These are phyloP conservation scores for Aspergillus fumigatus DNA, from an alignment of 2,329 filamentous ascomycete species.

Conservation along the genomic window DNA sequence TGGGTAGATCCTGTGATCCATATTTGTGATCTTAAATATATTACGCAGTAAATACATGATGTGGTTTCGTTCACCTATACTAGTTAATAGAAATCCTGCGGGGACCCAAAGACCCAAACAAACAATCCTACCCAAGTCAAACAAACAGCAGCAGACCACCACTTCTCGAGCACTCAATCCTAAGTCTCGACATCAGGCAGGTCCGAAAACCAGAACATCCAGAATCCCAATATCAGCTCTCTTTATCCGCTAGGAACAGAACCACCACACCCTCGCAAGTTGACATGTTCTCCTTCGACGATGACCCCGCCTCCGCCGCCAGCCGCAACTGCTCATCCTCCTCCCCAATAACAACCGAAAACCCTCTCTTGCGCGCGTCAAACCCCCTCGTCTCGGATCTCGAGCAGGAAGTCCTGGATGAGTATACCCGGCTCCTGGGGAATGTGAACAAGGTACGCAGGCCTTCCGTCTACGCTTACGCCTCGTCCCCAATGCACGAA, in stretches of 20 bases:
- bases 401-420: conserved; percentile 91
- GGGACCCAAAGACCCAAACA: background rate
- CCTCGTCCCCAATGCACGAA: background rate
- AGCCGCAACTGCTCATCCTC: conserved; percentile 13
- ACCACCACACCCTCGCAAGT: background rate
- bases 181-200: background rate
- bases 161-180: background rate
- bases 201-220: background rate
- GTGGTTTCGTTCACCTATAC: background rate
- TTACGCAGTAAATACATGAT: background rate
- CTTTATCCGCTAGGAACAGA: background rate
- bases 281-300: background rate
- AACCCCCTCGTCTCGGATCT: conserved; percentile 59
- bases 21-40: background rate
- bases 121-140: background rate
- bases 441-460: conserved; percentile 79
- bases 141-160: background rate
- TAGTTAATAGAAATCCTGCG: background rate
- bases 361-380: conserved; percentile 36
- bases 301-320: conserved; percentile 3
- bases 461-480: too few species aligned
- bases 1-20: background rate
- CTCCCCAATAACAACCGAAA: conserved; percentile 18
- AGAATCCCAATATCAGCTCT: background rate
- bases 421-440: conserved; percentile 79